A percentile compares a stretch with the other conserved stretches of the same genome.
Conservation (phyloP, 352 stramenopile species). For the Elongisporangium senticosum region DNA sequence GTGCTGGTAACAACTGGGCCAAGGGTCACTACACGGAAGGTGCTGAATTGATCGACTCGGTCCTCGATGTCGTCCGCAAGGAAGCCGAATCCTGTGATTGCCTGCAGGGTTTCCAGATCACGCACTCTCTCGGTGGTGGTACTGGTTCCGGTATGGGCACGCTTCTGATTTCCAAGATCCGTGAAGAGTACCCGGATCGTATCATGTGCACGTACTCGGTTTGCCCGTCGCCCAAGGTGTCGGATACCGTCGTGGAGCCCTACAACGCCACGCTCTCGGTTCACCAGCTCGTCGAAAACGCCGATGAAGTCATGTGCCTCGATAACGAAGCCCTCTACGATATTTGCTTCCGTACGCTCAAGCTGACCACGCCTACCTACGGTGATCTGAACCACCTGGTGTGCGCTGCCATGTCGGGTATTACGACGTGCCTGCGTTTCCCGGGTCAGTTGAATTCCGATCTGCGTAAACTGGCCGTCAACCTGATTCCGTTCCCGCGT, state of each 20-base stretch:
- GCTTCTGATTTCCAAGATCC: constrained; percentile 98
- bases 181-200: constrained; percentile 98
- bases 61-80: constrained; percentile 98
- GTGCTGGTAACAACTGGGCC: constrained; percentile 99
- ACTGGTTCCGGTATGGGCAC: constrained; percentile 99
- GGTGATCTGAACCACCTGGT: constrained; percentile 99
- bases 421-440: constrained; percentile 98
- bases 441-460: constrained; percentile 99
- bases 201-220: constrained; percentile 99
- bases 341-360: constrained; percentile 99
- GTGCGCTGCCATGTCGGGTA: constrained; percentile 97
- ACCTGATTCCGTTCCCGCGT: constrained; percentile 98
- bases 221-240: constrained; percentile 97
- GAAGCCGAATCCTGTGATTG: constrained; percentile 98
- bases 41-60: constrained; percentile 97
- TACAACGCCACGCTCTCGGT: constrained; percentile 99
- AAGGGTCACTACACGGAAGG: constrained; percentile 99
- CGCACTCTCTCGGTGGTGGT: constrained; percentile 98
- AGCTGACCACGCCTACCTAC: constrained; percentile 98
- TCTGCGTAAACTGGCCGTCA: constrained; percentile 97
- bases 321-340: constrained; percentile 99
- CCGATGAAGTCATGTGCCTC: constrained; percentile 98
- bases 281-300: constrained; percentile 99
- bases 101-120: constrained; percentile 99
- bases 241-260: constrained; percentile 98